A percentile compares a stretch with the other conserved stretches of the same genome.
phyloP scores from a whole-genome alignment of 2,329 filamentous ascomycete species.

The Paradendryphiella salina region DNA sequence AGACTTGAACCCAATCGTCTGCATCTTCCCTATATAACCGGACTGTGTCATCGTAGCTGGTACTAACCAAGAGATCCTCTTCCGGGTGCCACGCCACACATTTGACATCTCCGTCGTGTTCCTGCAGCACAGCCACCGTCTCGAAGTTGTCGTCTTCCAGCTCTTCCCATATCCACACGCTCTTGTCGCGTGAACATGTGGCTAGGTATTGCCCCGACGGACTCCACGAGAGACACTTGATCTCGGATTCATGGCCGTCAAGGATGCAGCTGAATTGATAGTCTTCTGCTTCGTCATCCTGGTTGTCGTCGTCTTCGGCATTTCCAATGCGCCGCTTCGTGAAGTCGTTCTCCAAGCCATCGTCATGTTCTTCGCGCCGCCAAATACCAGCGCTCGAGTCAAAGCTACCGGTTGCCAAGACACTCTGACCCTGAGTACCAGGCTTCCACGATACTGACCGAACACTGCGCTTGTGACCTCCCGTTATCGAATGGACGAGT shows the following conservation, averaged over 20 bases:
- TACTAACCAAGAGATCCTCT: constrained; percentile 77
- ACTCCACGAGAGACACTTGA: constrained; percentile 77
- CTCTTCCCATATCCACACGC: constrained; percentile 98
- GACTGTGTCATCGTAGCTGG: constrained; percentile 93
- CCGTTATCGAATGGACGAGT: constrained; percentile 76
- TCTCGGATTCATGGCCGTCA: constrained; percentile 93
- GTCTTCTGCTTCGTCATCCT: constrained; percentile 70
- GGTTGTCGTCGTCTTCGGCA: constrained; percentile 49
- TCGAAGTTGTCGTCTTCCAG: constrained; percentile 94
- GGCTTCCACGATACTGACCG: constrained; percentile 88
- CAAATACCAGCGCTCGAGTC: constrained; percentile 81
- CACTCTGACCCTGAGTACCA: constrained; percentile 60
- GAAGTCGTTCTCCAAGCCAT: constrained; percentile 42
- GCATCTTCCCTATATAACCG: constrained; percentile 86
- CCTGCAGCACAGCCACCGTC: constrained; percentile 90
- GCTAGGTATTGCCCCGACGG: constrained; percentile 78
- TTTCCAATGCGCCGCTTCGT: constrained; percentile 21
- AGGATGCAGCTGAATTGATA: constrained; percentile 93
- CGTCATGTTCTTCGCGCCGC: constrained; percentile 70
- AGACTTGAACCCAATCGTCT: constrained; percentile 92
- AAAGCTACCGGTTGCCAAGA: constrained; percentile 90
- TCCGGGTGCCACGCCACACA: constrained; percentile 88
- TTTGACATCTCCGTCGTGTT: constrained; percentile 95
- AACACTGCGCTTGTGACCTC: constrained; percentile 90
- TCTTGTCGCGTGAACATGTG: constrained; percentile 90